Evolutionary conservation across 176 grass and related monocot species (phyloP).

Genomic region (Ensete ventricosum): DNA sequence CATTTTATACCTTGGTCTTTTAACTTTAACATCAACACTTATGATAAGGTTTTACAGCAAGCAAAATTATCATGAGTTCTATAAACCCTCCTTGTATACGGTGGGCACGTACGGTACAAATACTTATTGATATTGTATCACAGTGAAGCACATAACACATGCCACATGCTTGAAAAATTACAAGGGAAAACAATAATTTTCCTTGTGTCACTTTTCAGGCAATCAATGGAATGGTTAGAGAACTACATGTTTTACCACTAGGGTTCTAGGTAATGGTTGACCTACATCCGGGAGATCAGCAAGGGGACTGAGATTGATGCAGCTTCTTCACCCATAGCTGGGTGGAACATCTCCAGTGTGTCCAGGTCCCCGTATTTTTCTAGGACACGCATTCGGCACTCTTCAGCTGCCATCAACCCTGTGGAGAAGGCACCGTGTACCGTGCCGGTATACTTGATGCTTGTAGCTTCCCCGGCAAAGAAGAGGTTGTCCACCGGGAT

Average conservation of each 20-base stretch:
- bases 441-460: constrained; percentile 77
- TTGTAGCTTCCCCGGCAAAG: constrained; percentile 91
- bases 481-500: constrained; percentile 93
- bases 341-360: constrained; percentile 61
- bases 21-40: not conserved
- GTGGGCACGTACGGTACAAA: not conserved
- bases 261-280: not conserved
- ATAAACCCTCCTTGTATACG: no score
- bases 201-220: constrained; percentile 26
- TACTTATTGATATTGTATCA: not conserved
- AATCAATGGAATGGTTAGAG: constrained; percentile 44
- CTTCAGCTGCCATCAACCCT: constrained; percentile 83
- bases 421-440: constrained; percentile 93
- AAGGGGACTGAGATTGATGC: constrained; percentile 64
- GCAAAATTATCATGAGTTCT: not conserved
- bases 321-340: constrained; percentile 59
- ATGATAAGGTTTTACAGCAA: not conserved
- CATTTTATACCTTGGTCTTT: no score
- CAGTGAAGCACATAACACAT: constrained; percentile 19
- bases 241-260: constrained; percentile 10
- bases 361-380: constrained; percentile 74
- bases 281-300: constrained; percentile 79
- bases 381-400: constrained; percentile 76
- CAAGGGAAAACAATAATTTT: constrained; percentile 11
- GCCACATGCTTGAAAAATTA: constrained; percentile 39